phyloP scores from a whole-genome alignment of 1,284 basidiomycete genomes.

The Puccinia horiana region DNA sequence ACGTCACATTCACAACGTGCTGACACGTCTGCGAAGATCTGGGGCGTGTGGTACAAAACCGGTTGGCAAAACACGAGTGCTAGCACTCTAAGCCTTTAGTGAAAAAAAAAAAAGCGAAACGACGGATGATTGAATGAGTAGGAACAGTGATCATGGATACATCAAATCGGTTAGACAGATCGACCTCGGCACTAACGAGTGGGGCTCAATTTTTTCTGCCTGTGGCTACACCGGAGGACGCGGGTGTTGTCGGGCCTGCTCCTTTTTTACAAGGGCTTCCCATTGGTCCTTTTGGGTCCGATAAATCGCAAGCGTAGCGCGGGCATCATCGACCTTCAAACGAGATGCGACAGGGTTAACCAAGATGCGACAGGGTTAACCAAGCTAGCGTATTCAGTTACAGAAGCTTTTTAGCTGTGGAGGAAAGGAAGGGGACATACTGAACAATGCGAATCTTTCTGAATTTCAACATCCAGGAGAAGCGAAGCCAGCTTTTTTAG shows the following conservation, averaged over 20 bases:
- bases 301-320: slow-evolving; percentile 94
- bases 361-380: slow-evolving; percentile 50
- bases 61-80: no score
- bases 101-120: neutral
- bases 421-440: slow-evolving; percentile 61
- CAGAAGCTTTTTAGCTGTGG: neutral
- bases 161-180: neutral
- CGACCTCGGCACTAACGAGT: neutral
- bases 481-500: slow-evolving; percentile 78
- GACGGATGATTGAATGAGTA: neutral
- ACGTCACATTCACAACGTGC: no score
- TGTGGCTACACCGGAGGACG: neutral
- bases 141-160: neutral
- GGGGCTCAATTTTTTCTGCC: neutral
- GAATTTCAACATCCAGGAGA: slow-evolving; percentile 80
- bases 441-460: slow-evolving; percentile 82
- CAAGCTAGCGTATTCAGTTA: slow-evolving; percentile 53
- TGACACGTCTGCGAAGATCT: no score
- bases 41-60: no score
- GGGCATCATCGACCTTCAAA: slow-evolving; percentile 79
- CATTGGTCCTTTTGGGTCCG: slow-evolving; percentile 80
- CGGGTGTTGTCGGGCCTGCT: neutral
- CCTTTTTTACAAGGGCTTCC: slow-evolving; percentile 64
- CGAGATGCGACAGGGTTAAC: neutral
- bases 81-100: neutral